phyloP scores from a whole-genome alignment of 352 stramenopile species.

The Globisporangium nodosum region DNA sequence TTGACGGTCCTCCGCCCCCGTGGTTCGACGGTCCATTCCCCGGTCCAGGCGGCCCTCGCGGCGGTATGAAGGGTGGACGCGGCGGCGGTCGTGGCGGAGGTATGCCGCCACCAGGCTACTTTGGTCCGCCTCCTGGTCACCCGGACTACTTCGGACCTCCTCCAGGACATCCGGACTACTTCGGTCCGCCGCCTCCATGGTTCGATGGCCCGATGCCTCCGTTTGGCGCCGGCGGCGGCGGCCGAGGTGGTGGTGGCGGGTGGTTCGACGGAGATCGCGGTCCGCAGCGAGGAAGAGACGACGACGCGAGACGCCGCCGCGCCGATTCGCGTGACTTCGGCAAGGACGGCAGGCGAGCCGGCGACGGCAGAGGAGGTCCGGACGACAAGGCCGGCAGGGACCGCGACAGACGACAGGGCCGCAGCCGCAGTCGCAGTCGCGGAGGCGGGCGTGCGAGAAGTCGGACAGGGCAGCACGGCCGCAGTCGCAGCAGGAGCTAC shows the following conservation, averaged over 20 bases:
- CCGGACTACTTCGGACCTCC: conserved; percentile 73
- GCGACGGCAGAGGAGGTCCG: conserved; percentile 15
- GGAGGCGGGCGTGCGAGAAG: conserved; percentile 18
- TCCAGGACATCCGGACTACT: conserved; percentile 72
- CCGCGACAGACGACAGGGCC: conserved; percentile 20
- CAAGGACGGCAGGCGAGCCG: conserved; percentile 22
- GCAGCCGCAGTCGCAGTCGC: conserved; percentile 32
- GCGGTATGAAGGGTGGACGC: conserved; percentile 34
- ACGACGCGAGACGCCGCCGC: conserved; percentile 37
- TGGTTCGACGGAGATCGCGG: conserved; percentile 41
- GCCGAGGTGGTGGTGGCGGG: conserved; percentile 30
- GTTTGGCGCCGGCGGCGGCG: conserved; percentile 36
- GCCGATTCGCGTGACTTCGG: conserved; percentile 35
- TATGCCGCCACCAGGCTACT: conserved; percentile 64
- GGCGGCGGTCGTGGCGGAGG: conserved; percentile 38
- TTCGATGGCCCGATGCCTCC: conserved; percentile 56
- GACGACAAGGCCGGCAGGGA: conserved; percentile 13
- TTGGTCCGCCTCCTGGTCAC: conserved; percentile 41
- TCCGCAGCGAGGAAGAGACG: conserved; percentile 25
- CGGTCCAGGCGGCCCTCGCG: conserved; percentile 21
- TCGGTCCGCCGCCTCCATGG: conserved; percentile 59
- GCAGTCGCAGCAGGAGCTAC: conserved; percentile 49
- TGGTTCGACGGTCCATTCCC: conserved; percentile 82
- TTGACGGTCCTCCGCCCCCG: conserved; percentile 57
- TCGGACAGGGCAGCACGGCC: conserved; percentile 11